phyloP scores from a whole-genome alignment of 352 stramenopile species.

The Phytophthora rubi region DNA sequence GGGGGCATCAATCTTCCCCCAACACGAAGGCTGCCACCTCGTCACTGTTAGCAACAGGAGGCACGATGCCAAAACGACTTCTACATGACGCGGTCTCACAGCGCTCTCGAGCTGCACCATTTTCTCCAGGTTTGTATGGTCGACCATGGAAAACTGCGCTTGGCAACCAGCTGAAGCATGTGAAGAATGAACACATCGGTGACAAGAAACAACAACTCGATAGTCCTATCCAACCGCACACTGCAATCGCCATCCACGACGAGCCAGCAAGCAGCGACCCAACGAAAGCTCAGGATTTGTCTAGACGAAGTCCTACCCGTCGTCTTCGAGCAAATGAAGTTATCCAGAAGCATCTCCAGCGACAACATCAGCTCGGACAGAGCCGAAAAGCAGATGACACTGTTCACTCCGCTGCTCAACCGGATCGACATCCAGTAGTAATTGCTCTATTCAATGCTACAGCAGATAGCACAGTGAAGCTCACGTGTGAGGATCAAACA shows the following conservation, averaged over 20 bases:
- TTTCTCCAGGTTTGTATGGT: constrained; percentile 17
- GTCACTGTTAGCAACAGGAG: constrained; percentile 17
- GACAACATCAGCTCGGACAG: constrained; percentile 8
- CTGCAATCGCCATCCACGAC: constrained; percentile 28
- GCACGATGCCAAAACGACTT: constrained; percentile 7
- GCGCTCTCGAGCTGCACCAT: constrained; percentile 19
- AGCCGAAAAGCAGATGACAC: neutral
- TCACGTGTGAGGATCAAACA: neutral
- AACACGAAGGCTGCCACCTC: constrained; percentile 4
- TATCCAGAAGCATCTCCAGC: constrained; percentile 18
- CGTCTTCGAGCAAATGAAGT: constrained; percentile 24
- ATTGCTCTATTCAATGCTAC: neutral
- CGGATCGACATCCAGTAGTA: neutral
- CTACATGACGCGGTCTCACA: constrained; percentile 9
- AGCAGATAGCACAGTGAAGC: neutral
- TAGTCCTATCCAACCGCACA: constrained; percentile 12
- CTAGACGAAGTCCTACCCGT: constrained; percentile 13
- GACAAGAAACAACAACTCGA: constrained; percentile 6
- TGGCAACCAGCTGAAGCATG: constrained; percentile 29
- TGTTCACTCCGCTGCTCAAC: neutral
- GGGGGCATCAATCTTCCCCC: constrained; percentile 30
- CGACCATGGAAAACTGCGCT: constrained; percentile 34
- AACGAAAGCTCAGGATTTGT: neutral
- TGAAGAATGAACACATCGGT: constrained; percentile 11
- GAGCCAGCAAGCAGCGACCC: neutral